Evolutionary conservation across 805 yeast species (phyloP).

Genomic region (Huiozyma sinensis): DNA sequence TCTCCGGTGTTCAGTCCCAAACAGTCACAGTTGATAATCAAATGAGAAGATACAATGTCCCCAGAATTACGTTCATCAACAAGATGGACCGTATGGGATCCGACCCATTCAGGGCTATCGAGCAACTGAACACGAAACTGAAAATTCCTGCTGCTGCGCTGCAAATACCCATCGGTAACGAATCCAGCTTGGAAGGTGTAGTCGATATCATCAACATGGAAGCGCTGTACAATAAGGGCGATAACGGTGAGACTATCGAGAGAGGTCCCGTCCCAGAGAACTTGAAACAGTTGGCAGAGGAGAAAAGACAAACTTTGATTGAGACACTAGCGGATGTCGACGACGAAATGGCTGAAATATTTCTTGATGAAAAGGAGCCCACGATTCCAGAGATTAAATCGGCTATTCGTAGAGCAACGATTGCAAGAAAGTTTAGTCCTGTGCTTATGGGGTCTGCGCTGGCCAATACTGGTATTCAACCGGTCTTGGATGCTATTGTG

Average conservation of each 20-base stretch:
- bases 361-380: slow-evolving; percentile 83
- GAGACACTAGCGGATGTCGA: slow-evolving; percentile 97
- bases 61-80: slow-evolving; percentile 90
- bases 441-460: slow-evolving; percentile 99
- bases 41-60: slow-evolving; percentile 96
- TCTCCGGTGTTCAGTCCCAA: slow-evolving; percentile 95
- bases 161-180: slow-evolving; percentile 96
- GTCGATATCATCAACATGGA: slow-evolving; percentile 85
- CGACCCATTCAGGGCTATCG: slow-evolving; percentile 90
- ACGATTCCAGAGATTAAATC: slow-evolving; percentile 68
- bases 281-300: slow-evolving; percentile 72
- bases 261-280: slow-evolving; percentile 66
- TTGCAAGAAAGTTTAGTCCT: slow-evolving; percentile 94
- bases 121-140: slow-evolving; percentile 77
- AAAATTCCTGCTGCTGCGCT: slow-evolving; percentile 94
- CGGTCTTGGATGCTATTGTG: slow-evolving; percentile 89
- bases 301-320: slow-evolving; percentile 73
- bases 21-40: slow-evolving; percentile 98
- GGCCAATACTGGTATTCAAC: slow-evolving; percentile 93
- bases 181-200: slow-evolving; percentile 72
- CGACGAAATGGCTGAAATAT: slow-evolving; percentile 91
- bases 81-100: slow-evolving; percentile 99
- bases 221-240: slow-evolving; percentile 81
- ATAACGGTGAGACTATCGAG: slow-evolving; percentile 75
- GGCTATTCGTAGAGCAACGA: slow-evolving; percentile 91